Conservation (phyloP, 2,329 filamentous ascomycete species). For the Elsinoe perseae region DNA sequence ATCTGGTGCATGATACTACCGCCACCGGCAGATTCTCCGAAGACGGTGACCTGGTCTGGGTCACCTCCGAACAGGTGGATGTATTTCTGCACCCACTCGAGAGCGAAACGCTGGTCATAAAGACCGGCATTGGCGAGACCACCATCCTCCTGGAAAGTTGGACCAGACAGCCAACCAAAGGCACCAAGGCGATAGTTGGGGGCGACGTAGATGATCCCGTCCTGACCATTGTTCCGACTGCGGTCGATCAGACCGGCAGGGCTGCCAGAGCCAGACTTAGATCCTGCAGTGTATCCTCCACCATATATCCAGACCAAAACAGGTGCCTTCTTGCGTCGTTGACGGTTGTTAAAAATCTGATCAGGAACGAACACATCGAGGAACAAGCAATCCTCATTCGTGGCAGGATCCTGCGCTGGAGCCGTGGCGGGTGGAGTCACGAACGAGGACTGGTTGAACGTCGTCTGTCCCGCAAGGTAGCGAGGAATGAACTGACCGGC, state of each 20-base stretch:
- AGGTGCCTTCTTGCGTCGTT: slow-evolving; percentile 31
- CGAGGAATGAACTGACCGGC: slow-evolving; percentile 30
- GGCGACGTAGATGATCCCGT: slow-evolving; percentile 41
- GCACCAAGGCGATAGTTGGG: slow-evolving; percentile 45
- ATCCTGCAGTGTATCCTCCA: slow-evolving; percentile 39
- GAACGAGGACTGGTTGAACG: slow-evolving; percentile 20
- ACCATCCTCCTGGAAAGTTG: slow-evolving; percentile 37
- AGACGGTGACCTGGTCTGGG: slow-evolving; percentile 35
- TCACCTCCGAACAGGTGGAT: slow-evolving; percentile 52
- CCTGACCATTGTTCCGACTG: slow-evolving; percentile 32
- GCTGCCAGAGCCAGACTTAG: slow-evolving; percentile 31
- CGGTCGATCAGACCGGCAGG: slow-evolving; percentile 36
- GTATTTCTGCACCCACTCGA: slow-evolving; percentile 51
- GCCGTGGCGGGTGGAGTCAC: not conserved
- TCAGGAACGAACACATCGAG: slow-evolving; percentile 35
- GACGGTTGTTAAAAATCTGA: slow-evolving; percentile 27
- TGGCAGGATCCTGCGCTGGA: slow-evolving; percentile 23
- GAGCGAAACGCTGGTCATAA: slow-evolving; percentile 47
- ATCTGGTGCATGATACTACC: slow-evolving; percentile 51
- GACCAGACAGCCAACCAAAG: slow-evolving; percentile 43
- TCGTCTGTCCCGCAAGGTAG: slow-evolving; percentile 24
- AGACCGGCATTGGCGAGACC: slow-evolving; percentile 42
- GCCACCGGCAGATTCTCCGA: slow-evolving; percentile 46
- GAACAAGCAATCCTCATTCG: slow-evolving; percentile 36
- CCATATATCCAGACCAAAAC: slow-evolving; percentile 41